A percentile compares a stretch with the other conserved stretches of the same genome.
These are phyloP conservation scores for Bombardia bombarda DNA, from an alignment of 495 filamentous ascomycete species.

Conservation along the genomic window DNA sequence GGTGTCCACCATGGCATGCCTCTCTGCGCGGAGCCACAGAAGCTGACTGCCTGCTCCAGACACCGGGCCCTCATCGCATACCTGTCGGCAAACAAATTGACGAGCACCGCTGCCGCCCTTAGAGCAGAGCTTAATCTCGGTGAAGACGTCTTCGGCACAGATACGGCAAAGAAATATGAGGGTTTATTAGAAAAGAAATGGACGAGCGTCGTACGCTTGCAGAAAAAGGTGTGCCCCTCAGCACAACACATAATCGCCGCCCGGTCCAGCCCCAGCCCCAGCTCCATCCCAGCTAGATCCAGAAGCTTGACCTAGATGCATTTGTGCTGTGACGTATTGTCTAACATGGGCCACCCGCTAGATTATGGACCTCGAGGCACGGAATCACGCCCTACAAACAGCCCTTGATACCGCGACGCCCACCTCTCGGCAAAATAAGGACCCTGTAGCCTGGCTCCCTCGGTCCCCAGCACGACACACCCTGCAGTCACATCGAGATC, in stretches of 20 bases:
- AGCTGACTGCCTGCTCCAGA: conserved; percentile 37
- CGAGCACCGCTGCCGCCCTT: conserved; percentile 58
- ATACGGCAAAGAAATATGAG: conserved; percentile 81
- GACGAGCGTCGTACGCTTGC: conserved; percentile 83
- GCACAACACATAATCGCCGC: not conserved
- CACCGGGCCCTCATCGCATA: conserved; percentile 91
- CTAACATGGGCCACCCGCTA: conserved; percentile 23
- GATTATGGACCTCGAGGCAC: conserved; percentile 91
- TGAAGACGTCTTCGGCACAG: conserved; percentile 62
- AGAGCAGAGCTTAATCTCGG: conserved; percentile 57
- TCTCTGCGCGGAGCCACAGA: not conserved
- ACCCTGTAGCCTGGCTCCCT: conserved; percentile 82
- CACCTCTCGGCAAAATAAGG: conserved; percentile 71
- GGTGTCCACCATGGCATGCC: conserved; percentile 17
- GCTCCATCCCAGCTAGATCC: no score
- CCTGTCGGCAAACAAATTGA: conserved; percentile 61
- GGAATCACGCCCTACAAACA: conserved; percentile 59
- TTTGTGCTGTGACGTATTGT: no score
- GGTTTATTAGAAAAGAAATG: conserved; percentile 91
- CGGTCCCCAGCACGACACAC: conserved; percentile 70
- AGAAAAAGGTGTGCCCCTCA: conserved; percentile 65
- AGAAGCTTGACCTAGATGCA: no score
- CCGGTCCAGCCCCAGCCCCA: not conserved
- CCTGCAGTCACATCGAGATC: conserved; percentile 73
- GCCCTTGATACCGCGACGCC: conserved; percentile 85